Conservation (phyloP, 176 grass and related monocot species). For the Tillandsia fasciculata region DNA sequence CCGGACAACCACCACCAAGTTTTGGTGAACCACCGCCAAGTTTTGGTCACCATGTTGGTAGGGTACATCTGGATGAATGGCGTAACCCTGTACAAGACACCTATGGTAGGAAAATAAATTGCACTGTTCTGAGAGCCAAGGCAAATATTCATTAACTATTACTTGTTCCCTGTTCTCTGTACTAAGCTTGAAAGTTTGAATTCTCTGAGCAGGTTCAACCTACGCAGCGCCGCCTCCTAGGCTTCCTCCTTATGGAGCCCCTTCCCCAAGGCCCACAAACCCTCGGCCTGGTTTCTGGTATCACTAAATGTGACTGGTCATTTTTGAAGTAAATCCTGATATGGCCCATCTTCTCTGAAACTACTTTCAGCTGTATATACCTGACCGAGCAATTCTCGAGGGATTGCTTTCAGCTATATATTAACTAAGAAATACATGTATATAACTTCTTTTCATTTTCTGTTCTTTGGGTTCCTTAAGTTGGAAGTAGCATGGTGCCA, state of each 20-base stretch:
- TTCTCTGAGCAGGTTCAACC: neutral
- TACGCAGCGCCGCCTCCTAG: slow-evolving; percentile 13
- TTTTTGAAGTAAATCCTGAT: neutral
- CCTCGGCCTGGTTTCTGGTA: slow-evolving; percentile 16
- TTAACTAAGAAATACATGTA: too few relatives aligned
- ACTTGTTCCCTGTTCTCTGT: neutral
- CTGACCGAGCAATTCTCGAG: neutral
- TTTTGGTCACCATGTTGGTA: slow-evolving; percentile 1
- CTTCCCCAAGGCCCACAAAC: slow-evolving; percentile 9
- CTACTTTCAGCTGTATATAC: neutral
- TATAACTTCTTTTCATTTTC: too few relatives aligned
- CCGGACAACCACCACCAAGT: neutral
- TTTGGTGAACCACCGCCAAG: slow-evolving; percentile 7
- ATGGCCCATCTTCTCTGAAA: neutral
- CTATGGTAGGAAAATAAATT: slow-evolving; percentile 20
- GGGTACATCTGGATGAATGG: slow-evolving; percentile 14
- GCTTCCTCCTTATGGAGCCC: slow-evolving; percentile 1
- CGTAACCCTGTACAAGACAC: slow-evolving; percentile 18
- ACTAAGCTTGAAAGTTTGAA: neutral
- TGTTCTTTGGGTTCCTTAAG: too few relatives aligned
- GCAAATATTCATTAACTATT: neutral
- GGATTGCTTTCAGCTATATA: too few relatives aligned
- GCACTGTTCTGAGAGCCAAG: neutral
- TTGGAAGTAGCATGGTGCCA: too few relatives aligned
- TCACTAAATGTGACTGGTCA: neutral